Evolutionary conservation across 2,329 filamentous ascomycete species (phyloP).

Genomic region (Colletotrichum agaves): DNA sequence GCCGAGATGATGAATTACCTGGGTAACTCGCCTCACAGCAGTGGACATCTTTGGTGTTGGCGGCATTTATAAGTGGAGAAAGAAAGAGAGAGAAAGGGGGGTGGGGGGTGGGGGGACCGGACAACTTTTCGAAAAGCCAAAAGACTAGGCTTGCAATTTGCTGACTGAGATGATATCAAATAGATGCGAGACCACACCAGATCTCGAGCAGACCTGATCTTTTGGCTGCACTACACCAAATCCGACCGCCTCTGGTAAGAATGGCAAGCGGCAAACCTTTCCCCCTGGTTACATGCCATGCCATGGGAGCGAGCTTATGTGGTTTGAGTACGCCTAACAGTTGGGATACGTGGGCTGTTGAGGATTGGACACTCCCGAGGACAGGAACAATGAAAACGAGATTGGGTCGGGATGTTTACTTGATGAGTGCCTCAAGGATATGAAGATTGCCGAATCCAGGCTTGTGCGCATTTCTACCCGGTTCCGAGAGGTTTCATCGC

Average conservation of each 20-base stretch:
- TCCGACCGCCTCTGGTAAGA: constrained; percentile 16
- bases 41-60: constrained; percentile 9
- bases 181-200: constrained; percentile 17
- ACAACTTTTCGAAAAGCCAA: no score
- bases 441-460: no score
- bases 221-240: constrained; percentile 16
- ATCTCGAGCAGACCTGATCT: constrained; percentile 6
- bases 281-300: constrained; percentile 3
- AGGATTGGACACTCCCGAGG: background rate
- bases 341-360: rapidly evolving
- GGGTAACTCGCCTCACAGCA: background rate
- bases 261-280: constrained; percentile 27
- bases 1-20: constrained; percentile 14
- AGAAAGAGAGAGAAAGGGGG: no score
- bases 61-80: background rate
- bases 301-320: no score
- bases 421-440: no score
- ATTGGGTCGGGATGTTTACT: no score
- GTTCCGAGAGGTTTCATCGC: no score
- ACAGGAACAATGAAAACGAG: no score
- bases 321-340: background rate
- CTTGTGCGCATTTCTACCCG: no score
- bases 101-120: no score
- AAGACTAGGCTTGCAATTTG: no score
- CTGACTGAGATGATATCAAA: background rate